Conservation (phyloP, 257 asterid species). For the Plantago ovata region DNA sequence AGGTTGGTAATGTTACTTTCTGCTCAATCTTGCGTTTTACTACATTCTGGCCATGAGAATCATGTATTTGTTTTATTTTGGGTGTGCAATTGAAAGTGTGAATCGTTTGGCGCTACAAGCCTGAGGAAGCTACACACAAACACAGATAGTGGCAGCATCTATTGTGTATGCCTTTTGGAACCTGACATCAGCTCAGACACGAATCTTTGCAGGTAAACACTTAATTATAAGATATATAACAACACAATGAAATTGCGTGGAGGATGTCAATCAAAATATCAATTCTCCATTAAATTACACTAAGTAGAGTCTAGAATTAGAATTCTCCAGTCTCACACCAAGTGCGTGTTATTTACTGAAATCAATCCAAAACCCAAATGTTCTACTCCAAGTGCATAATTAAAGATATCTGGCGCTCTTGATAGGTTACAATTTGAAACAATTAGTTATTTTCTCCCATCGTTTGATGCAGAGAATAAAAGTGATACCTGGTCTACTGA, state of each 20-base stretch:
- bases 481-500: slow-evolving; percentile 76
- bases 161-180: slow-evolving; percentile 80
- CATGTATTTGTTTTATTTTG: background rate
- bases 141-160: slow-evolving; percentile 69
- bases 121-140: slow-evolving; percentile 80
- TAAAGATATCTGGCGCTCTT: slow-evolving; percentile 4
- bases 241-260: too few species aligned
- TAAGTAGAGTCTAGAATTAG: too few species aligned
- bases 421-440: slow-evolving; percentile 15
- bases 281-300: too few species aligned
- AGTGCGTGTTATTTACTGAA: too few species aligned
- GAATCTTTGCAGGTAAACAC: slow-evolving; percentile 81
- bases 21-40: background rate
- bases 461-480: slow-evolving; percentile 67
- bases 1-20: slow-evolving; percentile 36
- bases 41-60: background rate
- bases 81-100: slow-evolving; percentile 36
- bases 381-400: too few species aligned
- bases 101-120: slow-evolving; percentile 42
- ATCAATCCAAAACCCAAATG: too few species aligned
- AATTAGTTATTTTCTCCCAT: slow-evolving; percentile 16
- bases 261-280: too few species aligned
- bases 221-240: too few species aligned
- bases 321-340: too few species aligned
- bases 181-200: slow-evolving; percentile 62